A percentile compares a stretch with the other conserved stretches of the same genome.
Evolutionary conservation across 306 rosid species (phyloP).

Genomic region (Castanospermum australe): DNA sequence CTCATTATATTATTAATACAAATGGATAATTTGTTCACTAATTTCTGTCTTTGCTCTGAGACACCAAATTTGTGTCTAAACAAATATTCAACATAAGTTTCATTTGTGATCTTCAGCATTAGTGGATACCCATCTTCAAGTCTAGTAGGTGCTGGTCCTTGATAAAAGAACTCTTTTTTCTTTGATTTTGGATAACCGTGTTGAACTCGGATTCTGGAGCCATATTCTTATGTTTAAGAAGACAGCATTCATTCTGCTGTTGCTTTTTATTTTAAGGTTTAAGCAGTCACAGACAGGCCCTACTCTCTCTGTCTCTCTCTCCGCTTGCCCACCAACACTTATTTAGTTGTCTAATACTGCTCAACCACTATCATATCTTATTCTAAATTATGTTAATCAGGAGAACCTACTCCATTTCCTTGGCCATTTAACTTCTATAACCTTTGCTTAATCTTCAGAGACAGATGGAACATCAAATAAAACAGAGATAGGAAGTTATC

Average conservation of each 20-base stretch:
- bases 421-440: background rate
- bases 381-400: background rate
- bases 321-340: background rate
- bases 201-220: background rate
- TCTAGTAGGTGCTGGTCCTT: too few relatives aligned
- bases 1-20: background rate
- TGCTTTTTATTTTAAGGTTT: conserved; percentile 12
- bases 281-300: background rate
- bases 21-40: background rate
- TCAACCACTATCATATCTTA: background rate
- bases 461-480: too few relatives aligned
- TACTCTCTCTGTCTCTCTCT: background rate
- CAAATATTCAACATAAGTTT: background rate
- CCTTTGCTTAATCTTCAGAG: background rate
- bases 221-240: background rate
- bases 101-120: background rate
- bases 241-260: background rate
- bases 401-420: background rate
- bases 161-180: too few relatives aligned
- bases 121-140: background rate
- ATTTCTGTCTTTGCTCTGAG: background rate
- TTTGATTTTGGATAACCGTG: background rate
- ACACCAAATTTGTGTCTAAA: background rate
- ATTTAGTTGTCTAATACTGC: background rate
- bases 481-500: background rate